A percentile compares a stretch with the other conserved stretches of the same genome.
These are phyloP conservation scores for Pleoardoris graminearum DNA, from an alignment of 2,329 filamentous ascomycete species.

Conservation along the genomic window DNA sequence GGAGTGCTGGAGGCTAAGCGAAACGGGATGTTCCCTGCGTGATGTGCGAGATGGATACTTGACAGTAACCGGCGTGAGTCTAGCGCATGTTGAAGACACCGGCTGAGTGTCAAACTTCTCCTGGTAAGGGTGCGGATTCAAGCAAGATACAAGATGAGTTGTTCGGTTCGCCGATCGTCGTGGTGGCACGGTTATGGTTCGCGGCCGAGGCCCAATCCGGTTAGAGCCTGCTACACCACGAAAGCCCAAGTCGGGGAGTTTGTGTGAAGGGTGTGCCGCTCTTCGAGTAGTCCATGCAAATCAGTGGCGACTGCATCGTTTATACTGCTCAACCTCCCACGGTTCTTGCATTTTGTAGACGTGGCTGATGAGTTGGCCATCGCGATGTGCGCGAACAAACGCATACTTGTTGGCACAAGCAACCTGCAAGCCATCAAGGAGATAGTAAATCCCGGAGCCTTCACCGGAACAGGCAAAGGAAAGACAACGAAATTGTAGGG, in stretches of 20 bases:
- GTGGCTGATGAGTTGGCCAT: constrained; percentile 9
- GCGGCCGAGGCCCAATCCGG: constrained; percentile 8
- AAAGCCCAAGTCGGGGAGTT: background rate
- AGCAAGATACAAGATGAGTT: constrained; percentile 4
- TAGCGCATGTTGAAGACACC: constrained; percentile 1
- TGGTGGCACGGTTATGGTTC: constrained; percentile 4
- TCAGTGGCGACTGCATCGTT: constrained; percentile 10
- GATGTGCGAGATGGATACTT: background rate
- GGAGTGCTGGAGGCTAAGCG: background rate
- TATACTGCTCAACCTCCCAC: background rate
- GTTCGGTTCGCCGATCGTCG: constrained; percentile 8
- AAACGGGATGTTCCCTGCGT: constrained; percentile 9
- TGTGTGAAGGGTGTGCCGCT: background rate
- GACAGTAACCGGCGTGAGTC: constrained; percentile 5
- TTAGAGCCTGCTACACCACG: constrained; percentile 8
- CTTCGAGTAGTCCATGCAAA: constrained; percentile 4
- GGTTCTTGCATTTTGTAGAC: background rate
- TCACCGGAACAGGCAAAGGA: background rate
- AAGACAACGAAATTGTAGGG: constrained; percentile 5
- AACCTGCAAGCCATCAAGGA: background rate
- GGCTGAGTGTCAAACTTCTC: background rate
- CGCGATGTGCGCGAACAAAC: constrained; percentile 5
- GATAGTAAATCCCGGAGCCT: background rate
- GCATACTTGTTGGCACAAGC: background rate
- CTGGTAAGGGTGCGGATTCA: constrained; percentile 1